phyloP scores from a whole-genome alignment of 768 basidiomycete species.

The Dacryopinax primogenitus region DNA sequence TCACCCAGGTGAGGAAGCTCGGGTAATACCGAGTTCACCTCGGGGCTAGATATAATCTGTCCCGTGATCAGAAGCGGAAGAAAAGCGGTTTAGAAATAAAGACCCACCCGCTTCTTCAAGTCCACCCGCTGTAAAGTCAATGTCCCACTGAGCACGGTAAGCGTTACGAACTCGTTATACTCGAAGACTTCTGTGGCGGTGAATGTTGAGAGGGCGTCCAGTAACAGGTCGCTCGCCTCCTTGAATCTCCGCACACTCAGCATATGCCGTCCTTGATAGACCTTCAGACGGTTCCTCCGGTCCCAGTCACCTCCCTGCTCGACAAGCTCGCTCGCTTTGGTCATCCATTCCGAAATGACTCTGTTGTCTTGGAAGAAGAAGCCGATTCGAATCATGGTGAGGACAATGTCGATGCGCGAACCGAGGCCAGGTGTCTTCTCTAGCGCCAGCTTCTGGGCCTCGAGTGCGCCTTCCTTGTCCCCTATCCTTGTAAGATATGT shows the following conservation, averaged over 20 bases:
- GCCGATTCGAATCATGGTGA: constrained; percentile 77
- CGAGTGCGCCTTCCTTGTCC: constrained; percentile 57
- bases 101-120: constrained; percentile 72
- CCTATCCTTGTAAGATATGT: constrained; percentile 81
- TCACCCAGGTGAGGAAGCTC: constrained; percentile 72
- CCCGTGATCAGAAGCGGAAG: background rate
- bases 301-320: constrained; percentile 99
- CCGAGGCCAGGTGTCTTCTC: constrained; percentile 89
- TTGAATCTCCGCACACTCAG: constrained; percentile 87
- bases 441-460: constrained; percentile 69
- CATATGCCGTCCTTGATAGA: constrained; percentile 77
- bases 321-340: constrained; percentile 75
- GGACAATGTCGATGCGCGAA: constrained; percentile 81
- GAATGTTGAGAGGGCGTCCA: constrained; percentile 88
- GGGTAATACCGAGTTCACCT: constrained; percentile 74
- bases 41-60: constrained; percentile 73
- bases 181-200: constrained; percentile 80
- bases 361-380: constrained; percentile 76
- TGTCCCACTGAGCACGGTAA: constrained; percentile 68
- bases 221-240: constrained; percentile 66
- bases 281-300: constrained; percentile 87
- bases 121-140: constrained; percentile 69
- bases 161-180: constrained; percentile 80
- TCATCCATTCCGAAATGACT: constrained; percentile 56
- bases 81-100: background rate